phyloP scores from a whole-genome alignment of 75 land plant genomes.

The Cupressus sempervirens region DNA sequence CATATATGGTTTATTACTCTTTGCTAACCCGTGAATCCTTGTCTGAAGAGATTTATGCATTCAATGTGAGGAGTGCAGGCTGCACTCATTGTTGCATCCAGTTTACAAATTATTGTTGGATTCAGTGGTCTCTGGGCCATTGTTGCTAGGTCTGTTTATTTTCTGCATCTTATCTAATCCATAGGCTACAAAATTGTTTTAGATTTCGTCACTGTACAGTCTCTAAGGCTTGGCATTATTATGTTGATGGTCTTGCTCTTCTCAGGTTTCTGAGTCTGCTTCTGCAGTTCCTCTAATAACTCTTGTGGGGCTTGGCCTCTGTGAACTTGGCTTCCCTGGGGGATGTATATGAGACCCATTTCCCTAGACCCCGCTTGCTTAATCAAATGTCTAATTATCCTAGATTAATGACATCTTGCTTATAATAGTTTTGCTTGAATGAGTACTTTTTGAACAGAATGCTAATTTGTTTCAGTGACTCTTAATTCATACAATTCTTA shows the following conservation, averaged over 20 bases:
- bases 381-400: neutral
- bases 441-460: neutral
- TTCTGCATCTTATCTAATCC: neutral
- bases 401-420: neutral
- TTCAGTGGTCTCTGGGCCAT: slow-evolving; percentile 98
- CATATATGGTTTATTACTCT: neutral
- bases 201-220: slow-evolving; percentile 2
- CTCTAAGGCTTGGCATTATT: neutral
- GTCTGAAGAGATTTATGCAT: slow-evolving; percentile 64
- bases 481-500: neutral
- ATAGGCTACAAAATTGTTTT: neutral
- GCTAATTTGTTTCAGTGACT: neutral
- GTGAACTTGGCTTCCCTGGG: slow-evolving; percentile 86
- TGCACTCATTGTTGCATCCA: slow-evolving; percentile 82
- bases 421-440: neutral
- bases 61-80: slow-evolving; percentile 92
- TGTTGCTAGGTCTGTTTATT: slow-evolving; percentile 55
- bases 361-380: neutral
- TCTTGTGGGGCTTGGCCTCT: slow-evolving; percentile 84
- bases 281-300: slow-evolving; percentile 77
- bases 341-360: slow-evolving; percentile 30
- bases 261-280: slow-evolving; percentile 80
- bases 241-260: neutral
- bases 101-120: slow-evolving; percentile 80
- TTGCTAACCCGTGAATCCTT: neutral